Conservation (phyloP, 164 flowering plant genomes). For the Nymphaea thermarum region DNA sequence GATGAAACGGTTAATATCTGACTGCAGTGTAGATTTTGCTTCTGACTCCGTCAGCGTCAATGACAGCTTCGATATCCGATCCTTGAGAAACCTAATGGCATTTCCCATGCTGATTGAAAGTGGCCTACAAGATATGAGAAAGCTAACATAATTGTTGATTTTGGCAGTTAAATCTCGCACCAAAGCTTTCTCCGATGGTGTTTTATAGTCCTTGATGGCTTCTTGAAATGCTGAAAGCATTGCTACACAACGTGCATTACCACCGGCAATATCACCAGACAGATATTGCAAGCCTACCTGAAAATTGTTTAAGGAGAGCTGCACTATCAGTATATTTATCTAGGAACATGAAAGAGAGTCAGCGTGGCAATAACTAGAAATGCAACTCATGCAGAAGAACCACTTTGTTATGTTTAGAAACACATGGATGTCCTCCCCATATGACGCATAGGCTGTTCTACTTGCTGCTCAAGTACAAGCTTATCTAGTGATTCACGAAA, state of each 20-base stretch:
- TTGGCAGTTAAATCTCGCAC: conserved; percentile 69
- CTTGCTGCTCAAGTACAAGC: too few relatives aligned
- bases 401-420: too few relatives aligned
- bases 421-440: too few relatives aligned
- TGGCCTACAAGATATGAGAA: conserved; percentile 70
- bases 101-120: conserved; percentile 95
- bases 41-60: conserved; percentile 59
- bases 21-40: conserved; percentile 54
- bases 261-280: conserved; percentile 67
- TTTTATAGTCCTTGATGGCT: conserved; percentile 58
- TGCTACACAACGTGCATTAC: conserved; percentile 86
- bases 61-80: conserved; percentile 54
- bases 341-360: neutral
- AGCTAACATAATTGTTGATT: conserved; percentile 65
- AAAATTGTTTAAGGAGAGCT: neutral
- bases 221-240: conserved; percentile 85
- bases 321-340: too few relatives aligned
- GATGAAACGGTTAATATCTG: conserved; percentile 69
- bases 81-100: conserved; percentile 74
- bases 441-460: too few relatives aligned
- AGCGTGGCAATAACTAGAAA: neutral
- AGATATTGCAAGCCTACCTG: conserved; percentile 83
- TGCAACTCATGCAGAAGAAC: too few relatives aligned
- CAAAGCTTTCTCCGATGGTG: conserved; percentile 68
- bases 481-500: too few relatives aligned